These are phyloP conservation scores for Ensete glaucum DNA, from an alignment of 176 grass and related monocot species.

Conservation along the genomic window DNA sequence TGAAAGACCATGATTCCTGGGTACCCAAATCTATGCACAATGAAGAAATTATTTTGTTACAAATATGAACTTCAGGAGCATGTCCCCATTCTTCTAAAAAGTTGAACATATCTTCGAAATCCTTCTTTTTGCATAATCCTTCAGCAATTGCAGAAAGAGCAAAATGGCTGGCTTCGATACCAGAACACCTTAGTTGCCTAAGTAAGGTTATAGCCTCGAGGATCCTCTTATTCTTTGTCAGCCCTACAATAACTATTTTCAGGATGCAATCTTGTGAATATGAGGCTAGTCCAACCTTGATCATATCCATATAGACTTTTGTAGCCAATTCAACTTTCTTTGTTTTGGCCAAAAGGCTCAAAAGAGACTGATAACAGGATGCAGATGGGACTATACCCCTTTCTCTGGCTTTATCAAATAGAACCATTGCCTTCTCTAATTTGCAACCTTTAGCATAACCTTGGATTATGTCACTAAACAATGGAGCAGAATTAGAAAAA, in stretches of 20 bases:
- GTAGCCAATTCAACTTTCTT: conserved; percentile 39
- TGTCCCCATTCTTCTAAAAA: conserved; percentile 68
- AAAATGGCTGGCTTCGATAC: conserved; percentile 31
- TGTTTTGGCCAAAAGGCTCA: conserved; percentile 42
- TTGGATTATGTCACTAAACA: conserved; percentile 49
- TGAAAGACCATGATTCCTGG: conserved; percentile 58
- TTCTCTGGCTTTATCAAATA: conserved; percentile 51
- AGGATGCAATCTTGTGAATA: conserved; percentile 40
- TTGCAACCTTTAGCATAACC: conserved; percentile 38
- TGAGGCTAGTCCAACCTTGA: conserved; percentile 56
- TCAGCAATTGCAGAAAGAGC: conserved; percentile 46
- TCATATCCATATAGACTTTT: conserved; percentile 79
- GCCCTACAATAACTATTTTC: conserved; percentile 43
- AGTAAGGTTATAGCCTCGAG: conserved; percentile 50
- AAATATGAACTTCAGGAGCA: conserved; percentile 51
- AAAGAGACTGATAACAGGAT: conserved; percentile 53
- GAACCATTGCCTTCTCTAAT: conserved; percentile 38
- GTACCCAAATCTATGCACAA: conserved; percentile 51
- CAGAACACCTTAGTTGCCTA: conserved; percentile 39
- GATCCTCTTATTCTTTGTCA: conserved; percentile 35
- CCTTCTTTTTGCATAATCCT: conserved; percentile 64
- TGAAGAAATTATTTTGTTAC: conserved; percentile 70
- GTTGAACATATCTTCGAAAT: conserved; percentile 73
- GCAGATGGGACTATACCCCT: conserved; percentile 43
- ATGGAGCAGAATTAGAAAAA: conserved; percentile 14